Evolutionary conservation across 2,329 filamentous ascomycete genomes (phyloP), one percentile per base, ranked within the genome.

Genomic region (Fusarium devonianum): DNA sequence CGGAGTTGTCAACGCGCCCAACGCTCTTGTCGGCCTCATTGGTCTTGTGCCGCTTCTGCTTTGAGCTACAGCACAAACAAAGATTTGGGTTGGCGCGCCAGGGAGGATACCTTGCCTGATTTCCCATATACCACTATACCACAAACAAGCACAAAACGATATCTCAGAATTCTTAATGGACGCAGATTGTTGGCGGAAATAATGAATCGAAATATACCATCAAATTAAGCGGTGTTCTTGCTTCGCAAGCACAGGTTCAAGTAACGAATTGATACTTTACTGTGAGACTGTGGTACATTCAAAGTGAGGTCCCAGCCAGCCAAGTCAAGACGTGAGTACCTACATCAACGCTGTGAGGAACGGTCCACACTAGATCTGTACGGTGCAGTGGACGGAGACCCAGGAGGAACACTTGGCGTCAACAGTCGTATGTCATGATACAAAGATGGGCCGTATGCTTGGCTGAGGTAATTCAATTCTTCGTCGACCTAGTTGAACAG

Each of bases 31-130:
- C 14, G 64, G 62, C 10, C 44, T 66, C 8, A 10, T 68, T 10
- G 66, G 49, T 7, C 33, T 67, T 3, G 19, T 63, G 19, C 66
- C 66, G 37, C 50, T 69, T 16, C 9, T 67, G 30, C 53, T 68
- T n/a, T 69, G 52, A 60, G 16, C 10, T 23, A 14, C 3, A 12
- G 29, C 3, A 18, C n/a, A 30, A 12, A 30, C n/a, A 14, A 3
- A 10, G 13, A 7, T 11, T 7, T 19, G 17, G 21, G 5, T 21
- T 13, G 13, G 32, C 18, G 23, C 1, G 4, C 33, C 2, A 9
- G 18, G 19, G 19, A n/a, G 28, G n/a, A 7, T 16, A 14, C 16
- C 28, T 1, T n/a, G 8, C 7, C 14, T 13, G 7, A 22, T 42
- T 12, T 2, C 36, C 26, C 9, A 3, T 21, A 10, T 8, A 8